Evolutionary conservation across 805 yeast genomes (phyloP), one percentile per base, ranked within the genome.

Genomic region (Wickerhamomyces bisporus): DNA sequence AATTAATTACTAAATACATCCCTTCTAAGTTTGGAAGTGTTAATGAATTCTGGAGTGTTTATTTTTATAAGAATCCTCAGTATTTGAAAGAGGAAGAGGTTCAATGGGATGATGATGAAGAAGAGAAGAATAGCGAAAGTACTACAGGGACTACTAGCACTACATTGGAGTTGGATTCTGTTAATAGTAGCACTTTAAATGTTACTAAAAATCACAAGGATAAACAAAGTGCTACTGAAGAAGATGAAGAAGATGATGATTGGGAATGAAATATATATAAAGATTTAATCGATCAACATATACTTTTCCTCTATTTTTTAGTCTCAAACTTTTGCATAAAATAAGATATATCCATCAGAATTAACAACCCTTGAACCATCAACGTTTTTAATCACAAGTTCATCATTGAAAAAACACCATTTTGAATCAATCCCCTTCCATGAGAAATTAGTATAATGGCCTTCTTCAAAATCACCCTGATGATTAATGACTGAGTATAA

Each of bases 391-490:
- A 74, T 65, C n/a, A 82, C 80, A 39, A 70, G 73, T 0, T 85
- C 72, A 58, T 88, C 96, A 58, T 88, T 96, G 58, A 81, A 88
- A 43, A 79, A 75, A 50, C 85, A 78, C 96, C 96, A 88, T 2
- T 36, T 44, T 39, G 65, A 64, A 28, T 53, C 60, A 16, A 58
- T 56, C 19, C 78, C 79, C 51, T 86, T 86, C 53, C 77, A 65
- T 5, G 86, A 91, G 53, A 69, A 85, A 1, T 95, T 66, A 0
- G 96, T 89, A 60, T 89, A 89, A 60, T 89, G 97, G 0, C 97
- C 97, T 8, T 89, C 84, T 30, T 79, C 74, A 27, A 89, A 66
- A 28, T 83, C 79, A 11, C 97, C 97, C 44, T 64, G 78, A 59
- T 89, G 97, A 47, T 86, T 79, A 13, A 86, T 86, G 2, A 88